Base-by-base conservation (phyloP, 257 asterid species). In the Solanum chiquidenum region DNA sequence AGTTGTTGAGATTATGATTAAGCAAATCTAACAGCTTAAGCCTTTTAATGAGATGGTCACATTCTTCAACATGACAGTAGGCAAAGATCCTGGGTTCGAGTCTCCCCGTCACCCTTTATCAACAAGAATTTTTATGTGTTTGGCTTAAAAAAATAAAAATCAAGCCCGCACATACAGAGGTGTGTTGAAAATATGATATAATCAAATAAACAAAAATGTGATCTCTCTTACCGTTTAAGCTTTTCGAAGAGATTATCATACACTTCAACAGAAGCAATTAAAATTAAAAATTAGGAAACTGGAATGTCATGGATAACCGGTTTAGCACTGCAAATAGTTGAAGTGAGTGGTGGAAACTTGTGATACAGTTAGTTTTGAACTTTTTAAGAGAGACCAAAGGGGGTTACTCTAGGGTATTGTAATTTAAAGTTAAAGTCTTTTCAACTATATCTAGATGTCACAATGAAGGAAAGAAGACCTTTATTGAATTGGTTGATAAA, bases 401-500 rank as follows among this genome's bases (percentile, higher is more conserved):
- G 76, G 20, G 40, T 31, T 71, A 31, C 40, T 31, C 40, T 69
- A 31, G 20, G 76, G 42, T 38, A 38, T 31, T 14, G 77, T 71
- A 71, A 31, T 8, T 44, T 71, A 71, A 71, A 31, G 77, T 33
- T 71, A 44, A 33, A 71, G 25, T 14, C 13, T 18, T 71, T 33
- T 71, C 13, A 71, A 71, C 79, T 31, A 33, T 71, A 16, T 71
- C 25, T 33, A 71, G 40, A 71, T 31, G 44, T 33, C 44, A 33
- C 31, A 62, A 44, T 38, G 33, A 76, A 35, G 35, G 21, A 18
- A 37, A 29, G 71, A 87, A 23, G 52, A 44, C 52, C 5, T 44
- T 44, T 44, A 44, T 1, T 44, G 60, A 18, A 89, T 98, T 92
- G 29, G 98, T 96, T 27, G 98, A 94, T 66, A 90, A 84, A 86